Base-by-base conservation (phyloP, 1,139 yeast genomes). In the Chernovozyma sophiae-reginae region DNA sequence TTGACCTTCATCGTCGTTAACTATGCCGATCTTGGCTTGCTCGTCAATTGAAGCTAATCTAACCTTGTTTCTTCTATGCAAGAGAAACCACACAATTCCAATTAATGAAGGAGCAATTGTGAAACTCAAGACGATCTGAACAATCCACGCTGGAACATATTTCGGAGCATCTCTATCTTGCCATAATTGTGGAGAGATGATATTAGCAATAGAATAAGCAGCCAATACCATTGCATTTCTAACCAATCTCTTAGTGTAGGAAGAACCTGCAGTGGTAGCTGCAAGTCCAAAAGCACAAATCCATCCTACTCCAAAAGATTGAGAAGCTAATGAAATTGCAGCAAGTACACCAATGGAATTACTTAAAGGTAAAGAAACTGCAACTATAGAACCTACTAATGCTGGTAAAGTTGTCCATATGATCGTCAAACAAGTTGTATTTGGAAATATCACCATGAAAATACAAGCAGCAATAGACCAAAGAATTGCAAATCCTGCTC, bases 51-150 rank as follows among this genome's bases (percentile, higher is more conserved):
- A 25, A 1, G 35, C 37, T 12, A 30, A 29, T 51, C 78, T 64
- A 26, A 48, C 48, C 3, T 38, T 51, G 42, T 72, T 72, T 51
- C 77, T 61, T 38, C 45, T 56, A 15, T 45, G 51, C 34, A 73
- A 53, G 22, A 72, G 57, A 36, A 38, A 59, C 58, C 69, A 60
- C 25, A 69, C 68, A 4, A 68, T 53, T 1, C 64, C 42, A 10
- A 66, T 56, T 12, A 65, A 30, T 2, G 56, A 38, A 3, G 78
- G 75, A 2, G 76, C 70, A 12, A 55, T 35, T 18, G 60, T 55
- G 48, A 68, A 74, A 8, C 74, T 64, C 18, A 72, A 48, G 4
- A 73, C 74, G 34, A 74, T 72, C 47, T 72, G 77, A n/a, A 73
- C 74, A 34, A 68, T 61, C 79, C 80, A 74, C 0, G 80, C 79